Evolutionary conservation across 1,139 yeast species (phyloP).

Genomic region (Meyerozyma sp.): DNA sequence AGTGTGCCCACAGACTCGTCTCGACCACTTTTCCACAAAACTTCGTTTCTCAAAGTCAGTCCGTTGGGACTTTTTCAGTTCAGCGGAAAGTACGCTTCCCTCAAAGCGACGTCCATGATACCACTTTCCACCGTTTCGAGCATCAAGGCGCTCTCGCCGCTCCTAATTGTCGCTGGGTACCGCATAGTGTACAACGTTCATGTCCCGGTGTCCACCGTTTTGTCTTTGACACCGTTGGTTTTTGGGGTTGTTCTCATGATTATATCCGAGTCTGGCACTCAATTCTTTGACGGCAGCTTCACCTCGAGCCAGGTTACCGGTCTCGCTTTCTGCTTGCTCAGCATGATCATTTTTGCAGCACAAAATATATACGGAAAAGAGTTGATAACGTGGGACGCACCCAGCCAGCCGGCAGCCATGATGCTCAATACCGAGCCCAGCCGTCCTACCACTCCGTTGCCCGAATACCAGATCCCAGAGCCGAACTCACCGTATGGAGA

Average conservation of each 20-base stretch:
- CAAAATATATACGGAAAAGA: constrained; percentile 41
- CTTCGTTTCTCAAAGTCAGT: constrained; percentile 22
- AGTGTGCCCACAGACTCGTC: constrained; percentile 20
- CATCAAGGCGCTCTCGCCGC: constrained; percentile 36
- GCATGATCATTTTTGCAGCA: constrained; percentile 33
- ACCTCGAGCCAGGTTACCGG: constrained; percentile 24
- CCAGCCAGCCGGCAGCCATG: constrained; percentile 21
- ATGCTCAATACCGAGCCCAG: constrained; percentile 22
- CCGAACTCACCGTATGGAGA: constrained; percentile 5
- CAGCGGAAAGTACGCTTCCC: constrained; percentile 31
- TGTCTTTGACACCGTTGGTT: constrained; percentile 32
- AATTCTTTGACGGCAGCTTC: constrained; percentile 5
- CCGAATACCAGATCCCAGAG: neutral
- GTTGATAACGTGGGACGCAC: constrained; percentile 30
- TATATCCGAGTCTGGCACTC: constrained; percentile 19
- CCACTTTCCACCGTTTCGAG: constrained; percentile 38
- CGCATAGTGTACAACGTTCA: constrained; percentile 26
- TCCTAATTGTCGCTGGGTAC: constrained; percentile 32
- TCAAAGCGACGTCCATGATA: constrained; percentile 34
- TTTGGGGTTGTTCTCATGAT: constrained; percentile 35
- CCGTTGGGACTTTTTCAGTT: constrained; percentile 39
- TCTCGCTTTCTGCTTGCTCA: constrained; percentile 22
- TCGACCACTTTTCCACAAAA: constrained; percentile 17
- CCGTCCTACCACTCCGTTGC: constrained; percentile 12
- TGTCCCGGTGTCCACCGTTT: constrained; percentile 30